Base-by-base conservation (phyloP, 345 rosid genomes). In the Stellera chamaejasme region DNA sequence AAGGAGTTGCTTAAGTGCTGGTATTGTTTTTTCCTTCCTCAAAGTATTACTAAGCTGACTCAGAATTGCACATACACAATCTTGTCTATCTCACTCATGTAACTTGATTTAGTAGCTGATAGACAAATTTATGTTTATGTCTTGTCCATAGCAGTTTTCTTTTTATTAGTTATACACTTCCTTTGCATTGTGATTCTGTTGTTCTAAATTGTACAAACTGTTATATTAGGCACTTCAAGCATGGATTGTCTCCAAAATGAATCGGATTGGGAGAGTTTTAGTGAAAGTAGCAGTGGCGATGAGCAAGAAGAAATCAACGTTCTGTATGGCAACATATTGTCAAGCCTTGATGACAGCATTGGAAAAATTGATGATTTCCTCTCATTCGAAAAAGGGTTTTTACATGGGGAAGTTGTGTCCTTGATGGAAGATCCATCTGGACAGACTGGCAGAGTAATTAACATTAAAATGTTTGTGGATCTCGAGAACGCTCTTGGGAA, bases 291-390 rank as follows among this genome's bases (percentile, higher is more conserved):
- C 27, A 80, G 90, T 69, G 84, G 96, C 56, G 99, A 77, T 63
- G 86, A 71, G 55, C 84, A 69, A 3, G 96, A 82, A 54, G 93
- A 81, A 58, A 75, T 69, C 10, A 83, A 82, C 14, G 69, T 76
- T 59, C 56, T 72, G 36, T 89, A 72, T 27, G 75, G 79, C 5
- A 89, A 88, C 48, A 83, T 93, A 46, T 76, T 93, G 69, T 84
- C 91, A 56, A 78, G 81, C 76, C 83, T 89, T 63, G 89, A 82
- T 63, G 94, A 88, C 61, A 82, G 80, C 73, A 82, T 89, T 23
- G 86, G 81, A 9, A 93, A 93, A 67, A 89, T 93, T 50, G 99
- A 93, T 58, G 96, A 86, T 26, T 83, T 93, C 65, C 84, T 93
- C 50, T 84, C 88, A 4, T 87, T 86, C 47, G 99, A 93, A 72